Evolutionary conservation across 768 basidiomycete species (phyloP), one percentile per base, ranked within the genome.

Genomic region (Pleurotus eryngii): DNA sequence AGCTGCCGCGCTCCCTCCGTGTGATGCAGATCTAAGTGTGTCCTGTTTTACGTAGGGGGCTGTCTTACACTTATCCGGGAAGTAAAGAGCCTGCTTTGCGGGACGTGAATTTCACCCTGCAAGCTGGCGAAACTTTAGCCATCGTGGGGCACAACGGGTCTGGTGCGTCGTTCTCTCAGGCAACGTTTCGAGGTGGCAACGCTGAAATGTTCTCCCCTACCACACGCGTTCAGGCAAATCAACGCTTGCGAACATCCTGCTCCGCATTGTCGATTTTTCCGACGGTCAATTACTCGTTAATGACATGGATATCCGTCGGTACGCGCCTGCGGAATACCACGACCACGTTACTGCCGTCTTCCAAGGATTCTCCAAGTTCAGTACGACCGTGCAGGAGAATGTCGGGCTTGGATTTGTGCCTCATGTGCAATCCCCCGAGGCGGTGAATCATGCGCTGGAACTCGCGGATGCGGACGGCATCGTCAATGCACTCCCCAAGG

Each of bases 91-190:
- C 90, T 37, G 85, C 88, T 35, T 70, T 95, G 46, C 78, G 74
- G 60, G 77, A 90, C 65, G 78, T 95, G 64, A 89, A 75, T 63
- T 83, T 95, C 59, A 78, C 76, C 22, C 75, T 95, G 45, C 74
- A 82, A 56, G 75, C 90, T 14, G 93, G 93, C 11, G 89, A 92
- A 73, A 86, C 79, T 39, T 79, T 95, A 49, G 93, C 93, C 11
- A 86, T 95, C 59, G 92, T 94, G 18, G 92, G 89, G 17, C 87
- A 83, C 69, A 91, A 92, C 68, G 89, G 90, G 61, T 92, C 89
- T 61, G 90, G 90, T 81, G 69, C 68, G 77, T 69, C 6, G 18
- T 9, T 17, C 14, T 3, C 38, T 6, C 38, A 22, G 40, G 35
- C 14, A 24, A 35, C 15, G 35, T 37, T 55, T 47, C 18, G 39